Base-by-base conservation (phyloP, 345 rosid genomes). In the Theobroma cacao region DNA sequence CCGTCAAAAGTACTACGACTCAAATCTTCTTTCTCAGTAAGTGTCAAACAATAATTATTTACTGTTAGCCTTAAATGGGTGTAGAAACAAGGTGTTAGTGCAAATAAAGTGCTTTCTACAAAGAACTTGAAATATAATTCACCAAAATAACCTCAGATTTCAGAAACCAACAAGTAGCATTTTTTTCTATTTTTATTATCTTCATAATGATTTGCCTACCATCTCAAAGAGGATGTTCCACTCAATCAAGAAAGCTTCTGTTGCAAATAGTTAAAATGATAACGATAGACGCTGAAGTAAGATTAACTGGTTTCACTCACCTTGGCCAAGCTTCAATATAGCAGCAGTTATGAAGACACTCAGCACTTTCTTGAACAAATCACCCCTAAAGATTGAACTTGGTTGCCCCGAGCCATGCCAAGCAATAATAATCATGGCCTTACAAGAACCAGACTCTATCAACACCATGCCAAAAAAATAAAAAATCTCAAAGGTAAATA, bases 321-420 rank as follows among this genome's bases (percentile, higher is more conserved):
- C 99, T 91, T 94, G 98, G 56, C 98, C 99, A 84, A 97, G 95
- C 89, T 97, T 94, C 82, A 97, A 74, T 78, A 97, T 87, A 22
- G 99, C 98, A 83, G 99, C 99, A 33, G 99, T 94, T 73, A 97
- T 97, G 76, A 97, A 97, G 77, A 91, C 88, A 72, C 96, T 93
- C 88, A 97, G 82, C 43, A 90, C 93, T 89, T 93, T 94, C 89
- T 91, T 93, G 85, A 97, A 86, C 14, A 91, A 88, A 80, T 84
- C 86, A 69, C 81, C 82, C 2, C 72, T 83, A 82, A 94, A 97
- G 75, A 91, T 60, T 34, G 89, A 50, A 82, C 80, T 82, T 65
- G 74, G 92, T 78, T 90, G 77, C 56, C 95, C 95, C 7, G 89
- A 77, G 58, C 94, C 90, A 87, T 94, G 87, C 99, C 99, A 97